These are phyloP conservation scores for Eucalyptus sp. DNA, from an alignment of 345 rosid species.

Conservation along the genomic window DNA sequence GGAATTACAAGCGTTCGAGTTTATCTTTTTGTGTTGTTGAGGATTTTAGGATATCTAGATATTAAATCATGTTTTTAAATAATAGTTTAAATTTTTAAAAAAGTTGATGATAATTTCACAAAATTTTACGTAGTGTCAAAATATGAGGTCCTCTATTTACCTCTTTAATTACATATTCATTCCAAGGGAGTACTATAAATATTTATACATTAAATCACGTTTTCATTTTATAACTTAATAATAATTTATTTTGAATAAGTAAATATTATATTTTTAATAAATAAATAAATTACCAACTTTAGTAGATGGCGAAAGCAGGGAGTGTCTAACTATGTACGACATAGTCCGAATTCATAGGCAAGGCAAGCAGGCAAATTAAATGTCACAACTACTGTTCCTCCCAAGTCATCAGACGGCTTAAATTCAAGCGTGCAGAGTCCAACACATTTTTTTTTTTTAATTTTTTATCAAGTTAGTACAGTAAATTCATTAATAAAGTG, in stretches of 20 bases:
- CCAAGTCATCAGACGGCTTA: neutral
- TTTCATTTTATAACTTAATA: no score
- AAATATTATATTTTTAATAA: no score
- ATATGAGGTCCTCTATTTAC: neutral
- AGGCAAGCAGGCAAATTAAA: neutral
- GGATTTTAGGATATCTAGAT: neutral
- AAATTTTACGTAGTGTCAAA: rapidly evolving
- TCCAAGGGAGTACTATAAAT: neutral
- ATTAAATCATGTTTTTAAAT: no score
- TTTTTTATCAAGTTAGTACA: neutral
- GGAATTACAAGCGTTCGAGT: neutral
- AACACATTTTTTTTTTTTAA: neutral
- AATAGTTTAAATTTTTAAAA: no score
- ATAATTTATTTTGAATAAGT: no score
- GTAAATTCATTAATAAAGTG: neutral
- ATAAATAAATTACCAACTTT: neutral
- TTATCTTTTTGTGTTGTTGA: neutral
- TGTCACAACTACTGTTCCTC: neutral
- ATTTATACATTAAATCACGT: no score
- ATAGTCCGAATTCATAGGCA: neutral
- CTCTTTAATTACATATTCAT: no score
- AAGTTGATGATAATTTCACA: no score
- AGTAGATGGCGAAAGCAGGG: neutral
- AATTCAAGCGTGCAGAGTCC: neutral
- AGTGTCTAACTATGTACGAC: neutral